phyloP scores from a whole-genome alignment of 192 early-diverging fungal species.

The Rhizophagus clarus region DNA sequence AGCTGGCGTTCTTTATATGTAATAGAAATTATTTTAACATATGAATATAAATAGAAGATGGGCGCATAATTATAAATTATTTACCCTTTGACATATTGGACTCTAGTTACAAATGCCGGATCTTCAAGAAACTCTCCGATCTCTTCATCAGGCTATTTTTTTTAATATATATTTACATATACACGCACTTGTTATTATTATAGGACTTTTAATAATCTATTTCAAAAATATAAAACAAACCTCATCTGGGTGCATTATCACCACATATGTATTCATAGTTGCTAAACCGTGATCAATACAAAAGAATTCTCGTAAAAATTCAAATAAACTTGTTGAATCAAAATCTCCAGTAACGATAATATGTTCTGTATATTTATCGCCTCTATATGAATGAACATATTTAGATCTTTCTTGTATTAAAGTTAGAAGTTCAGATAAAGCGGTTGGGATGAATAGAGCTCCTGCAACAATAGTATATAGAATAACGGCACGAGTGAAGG shows the following conservation, averaged over 20 bases:
- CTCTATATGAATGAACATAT: slow-evolving; percentile 58
- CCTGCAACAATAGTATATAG: slow-evolving; percentile 75
- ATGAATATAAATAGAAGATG: neutral
- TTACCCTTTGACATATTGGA: slow-evolving; percentile 69
- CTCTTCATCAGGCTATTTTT: slow-evolving; percentile 52
- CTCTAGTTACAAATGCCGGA: slow-evolving; percentile 67
- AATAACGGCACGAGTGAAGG: slow-evolving; percentile 56
- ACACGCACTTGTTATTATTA: no score
- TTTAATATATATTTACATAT: no score
- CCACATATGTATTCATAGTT: slow-evolving; percentile 67
- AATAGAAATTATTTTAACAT: neutral
- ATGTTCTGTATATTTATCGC: slow-evolving; percentile 54
- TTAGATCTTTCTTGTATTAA: slow-evolving; percentile 60
- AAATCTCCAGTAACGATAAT: slow-evolving; percentile 70
- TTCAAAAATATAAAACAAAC: slow-evolving; percentile 24
- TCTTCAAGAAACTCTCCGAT: slow-evolving; percentile 60
- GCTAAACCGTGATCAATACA: slow-evolving; percentile 74
- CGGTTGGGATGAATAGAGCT: slow-evolving; percentile 67
- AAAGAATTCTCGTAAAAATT: slow-evolving; percentile 79
- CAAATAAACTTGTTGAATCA: slow-evolving; percentile 54
- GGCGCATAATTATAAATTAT: neutral
- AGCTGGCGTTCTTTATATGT: slow-evolving; percentile 48
- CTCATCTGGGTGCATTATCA: slow-evolving; percentile 63
- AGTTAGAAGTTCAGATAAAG: slow-evolving; percentile 63
- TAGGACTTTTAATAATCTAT: no score